Evolutionary conservation across 2,329 filamentous ascomycete genomes (phyloP).

Genomic region (Didymellaceae sp.): DNA sequence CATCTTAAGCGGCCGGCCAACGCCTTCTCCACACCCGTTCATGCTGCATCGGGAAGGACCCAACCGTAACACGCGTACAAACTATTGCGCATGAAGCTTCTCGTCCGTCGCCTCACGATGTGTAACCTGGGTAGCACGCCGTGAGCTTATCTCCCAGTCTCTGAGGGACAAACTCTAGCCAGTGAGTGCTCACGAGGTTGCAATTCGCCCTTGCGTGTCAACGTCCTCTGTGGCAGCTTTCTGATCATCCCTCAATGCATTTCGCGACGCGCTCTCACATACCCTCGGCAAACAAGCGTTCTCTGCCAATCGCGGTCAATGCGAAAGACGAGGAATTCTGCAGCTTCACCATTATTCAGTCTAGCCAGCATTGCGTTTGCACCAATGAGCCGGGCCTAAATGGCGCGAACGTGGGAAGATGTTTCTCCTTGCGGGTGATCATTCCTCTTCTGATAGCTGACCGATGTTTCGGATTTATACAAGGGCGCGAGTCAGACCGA

Average conservation of each 20-base stretch:
- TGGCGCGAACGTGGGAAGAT: constrained; percentile 27
- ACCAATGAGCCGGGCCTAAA: constrained; percentile 25
- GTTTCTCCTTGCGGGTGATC: constrained; percentile 44
- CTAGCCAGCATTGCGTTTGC: constrained; percentile 15
- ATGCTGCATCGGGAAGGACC: constrained; percentile 17
- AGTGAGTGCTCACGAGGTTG: constrained; percentile 9
- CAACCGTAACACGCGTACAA: constrained; percentile 1
- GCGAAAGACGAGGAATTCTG: constrained; percentile 29
- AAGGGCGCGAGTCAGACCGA: constrained; percentile 18
- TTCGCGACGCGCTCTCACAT: constrained; percentile 18
- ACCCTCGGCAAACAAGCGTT: constrained; percentile 21
- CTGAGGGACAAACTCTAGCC: constrained; percentile 4
- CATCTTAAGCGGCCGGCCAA: constrained; percentile 13
- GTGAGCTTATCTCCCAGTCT: constrained; percentile 9
- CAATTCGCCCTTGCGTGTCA: constrained; percentile 29
- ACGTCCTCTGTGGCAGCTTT: constrained; percentile 12
- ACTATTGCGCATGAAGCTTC: constrained; percentile 11
- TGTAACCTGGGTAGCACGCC: constrained; percentile 2
- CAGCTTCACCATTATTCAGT: constrained; percentile 16
- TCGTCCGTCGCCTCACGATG: constrained; percentile 11
- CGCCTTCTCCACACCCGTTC: constrained; percentile 10
- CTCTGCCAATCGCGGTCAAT: constrained; percentile 25
- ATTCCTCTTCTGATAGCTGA: constrained; percentile 29
- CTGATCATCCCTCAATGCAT: constrained; percentile 23
- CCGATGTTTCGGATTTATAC: constrained; percentile 35